Evolutionary conservation across 2,329 filamentous ascomycete species (phyloP).

Genomic region (Nannizziopsis barbatae): DNA sequence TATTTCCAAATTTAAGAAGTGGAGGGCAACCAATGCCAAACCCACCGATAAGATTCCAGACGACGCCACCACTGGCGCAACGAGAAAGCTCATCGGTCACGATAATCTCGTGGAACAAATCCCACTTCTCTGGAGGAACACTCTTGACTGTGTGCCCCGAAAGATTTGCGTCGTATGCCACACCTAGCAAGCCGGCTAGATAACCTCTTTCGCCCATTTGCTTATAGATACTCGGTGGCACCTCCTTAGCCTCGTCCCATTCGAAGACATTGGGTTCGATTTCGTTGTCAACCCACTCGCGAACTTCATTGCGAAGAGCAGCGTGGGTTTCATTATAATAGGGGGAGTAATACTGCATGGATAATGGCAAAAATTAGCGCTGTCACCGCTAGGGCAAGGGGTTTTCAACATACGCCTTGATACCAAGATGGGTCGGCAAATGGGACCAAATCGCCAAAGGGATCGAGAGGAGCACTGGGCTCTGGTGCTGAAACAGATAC

Average conservation of each 20-base stretch:
- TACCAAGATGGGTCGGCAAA: conserved; percentile 94
- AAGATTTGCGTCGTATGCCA: conserved; percentile 64
- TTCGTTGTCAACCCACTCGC: conserved; percentile 79
- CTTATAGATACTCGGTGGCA: conserved; percentile 84
- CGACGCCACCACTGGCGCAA: conserved; percentile 76
- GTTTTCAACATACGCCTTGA: conserved; percentile 57
- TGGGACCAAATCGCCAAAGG: conserved; percentile 75
- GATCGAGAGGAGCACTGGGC: conserved; percentile 57
- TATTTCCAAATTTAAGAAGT: conserved; percentile 80
- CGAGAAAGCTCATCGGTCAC: conserved; percentile 90
- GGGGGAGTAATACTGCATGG: conserved; percentile 71
- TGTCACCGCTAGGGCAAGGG: neutral
- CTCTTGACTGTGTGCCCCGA: conserved; percentile 60
- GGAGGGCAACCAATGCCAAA: conserved; percentile 92
- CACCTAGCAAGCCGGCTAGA: conserved; percentile 76
- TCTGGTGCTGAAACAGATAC: conserved; percentile 29
- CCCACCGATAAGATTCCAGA: conserved; percentile 96
- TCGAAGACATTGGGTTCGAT: conserved; percentile 87
- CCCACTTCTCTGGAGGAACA: conserved; percentile 82
- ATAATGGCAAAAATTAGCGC: neutral
- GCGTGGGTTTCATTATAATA: conserved; percentile 94
- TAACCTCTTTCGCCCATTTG: conserved; percentile 90
- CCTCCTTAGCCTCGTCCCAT: conserved; percentile 91
- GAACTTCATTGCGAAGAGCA: conserved; percentile 78
- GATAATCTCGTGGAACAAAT: conserved; percentile 95